A percentile compares a stretch with the other conserved stretches of the same genome.
These are phyloP conservation scores for Cystobasidium onofrii DNA, from an alignment of 768 basidiomycete genomes.

Conservation along the genomic window DNA sequence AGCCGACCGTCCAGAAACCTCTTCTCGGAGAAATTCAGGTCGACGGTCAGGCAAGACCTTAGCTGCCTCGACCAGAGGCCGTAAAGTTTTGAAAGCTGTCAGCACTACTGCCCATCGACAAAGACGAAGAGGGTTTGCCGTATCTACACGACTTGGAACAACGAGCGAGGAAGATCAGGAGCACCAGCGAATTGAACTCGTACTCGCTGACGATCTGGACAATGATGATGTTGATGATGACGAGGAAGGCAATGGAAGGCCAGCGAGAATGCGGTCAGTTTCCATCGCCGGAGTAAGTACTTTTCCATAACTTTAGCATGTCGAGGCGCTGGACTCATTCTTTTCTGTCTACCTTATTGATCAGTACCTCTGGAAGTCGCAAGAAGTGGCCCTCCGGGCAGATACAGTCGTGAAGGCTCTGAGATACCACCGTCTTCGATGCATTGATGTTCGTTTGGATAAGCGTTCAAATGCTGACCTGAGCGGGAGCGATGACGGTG, in stretches of 20 bases:
- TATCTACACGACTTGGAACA: not conserved
- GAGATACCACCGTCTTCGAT: not conserved
- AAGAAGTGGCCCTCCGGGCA: not conserved
- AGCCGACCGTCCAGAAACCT: too few species aligned
- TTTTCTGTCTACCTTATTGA: not conserved
- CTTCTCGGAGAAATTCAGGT: not conserved
- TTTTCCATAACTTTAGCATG: not conserved
- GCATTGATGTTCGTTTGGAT: not conserved
- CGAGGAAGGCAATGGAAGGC: not conserved
- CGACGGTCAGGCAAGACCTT: not conserved
- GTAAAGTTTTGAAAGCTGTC: not conserved
- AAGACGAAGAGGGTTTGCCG: not conserved
- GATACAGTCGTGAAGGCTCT: not conserved
- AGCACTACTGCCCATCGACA: not conserved
- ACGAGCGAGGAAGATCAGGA: constrained; percentile 8
- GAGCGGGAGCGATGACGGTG: not conserved
- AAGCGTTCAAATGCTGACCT: not conserved
- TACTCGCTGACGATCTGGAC: not conserved
- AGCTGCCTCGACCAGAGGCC: not conserved
- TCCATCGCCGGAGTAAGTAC: not conserved
- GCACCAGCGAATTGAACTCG: not conserved
- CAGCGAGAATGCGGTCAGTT: not conserved
- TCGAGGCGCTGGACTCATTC: too few species aligned
- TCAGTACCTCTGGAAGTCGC: not conserved
- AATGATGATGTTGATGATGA: not conserved